A percentile compares a stretch with the other conserved stretches of the same genome.
These are phyloP conservation scores for Osmozyma mogii DNA, from an alignment of 805 yeast species.

Conservation along the genomic window DNA sequence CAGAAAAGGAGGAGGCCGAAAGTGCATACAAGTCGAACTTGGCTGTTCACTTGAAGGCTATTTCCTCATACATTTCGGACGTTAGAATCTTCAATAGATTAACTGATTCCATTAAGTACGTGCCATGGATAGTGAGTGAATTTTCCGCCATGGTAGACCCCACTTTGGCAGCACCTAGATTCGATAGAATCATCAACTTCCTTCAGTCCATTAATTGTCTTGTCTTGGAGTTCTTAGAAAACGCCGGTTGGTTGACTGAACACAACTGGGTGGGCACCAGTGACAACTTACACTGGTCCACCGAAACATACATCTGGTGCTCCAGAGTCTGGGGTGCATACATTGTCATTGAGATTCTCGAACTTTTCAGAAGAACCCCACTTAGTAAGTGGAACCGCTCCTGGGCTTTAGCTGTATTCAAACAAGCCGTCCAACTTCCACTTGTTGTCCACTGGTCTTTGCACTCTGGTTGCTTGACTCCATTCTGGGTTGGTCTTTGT, in stretches of 20 bases:
- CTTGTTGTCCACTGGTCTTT: slow-evolving; percentile 39
- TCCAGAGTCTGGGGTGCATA: slow-evolving; percentile 39
- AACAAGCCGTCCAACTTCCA: slow-evolving; percentile 33
- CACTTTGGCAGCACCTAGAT: slow-evolving; percentile 15
- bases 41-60: slow-evolving; percentile 28
- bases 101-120: slow-evolving; percentile 33
- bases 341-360: slow-evolving; percentile 30
- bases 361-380: slow-evolving; percentile 35
- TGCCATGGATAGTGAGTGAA: slow-evolving; percentile 39
- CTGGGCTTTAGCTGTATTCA: slow-evolving; percentile 30
- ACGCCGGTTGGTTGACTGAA: slow-evolving; percentile 39
- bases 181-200: slow-evolving; percentile 28
- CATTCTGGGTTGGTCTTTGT: slow-evolving; percentile 42
- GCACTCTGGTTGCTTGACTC: slow-evolving; percentile 35
- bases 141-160: slow-evolving; percentile 21
- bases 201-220: slow-evolving; percentile 34
- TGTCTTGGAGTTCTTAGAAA: slow-evolving; percentile 32
- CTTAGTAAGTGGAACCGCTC: slow-evolving; percentile 24
- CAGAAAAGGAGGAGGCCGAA: not conserved
- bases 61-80: slow-evolving; percentile 32
- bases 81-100: slow-evolving; percentile 35
- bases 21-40: slow-evolving; percentile 9
- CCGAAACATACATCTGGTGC: slow-evolving; percentile 38
- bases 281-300: slow-evolving; percentile 34
- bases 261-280: slow-evolving; percentile 37